phyloP scores from a whole-genome alignment of 257 asterid genomes.

The Leptodermis oblonga region DNA sequence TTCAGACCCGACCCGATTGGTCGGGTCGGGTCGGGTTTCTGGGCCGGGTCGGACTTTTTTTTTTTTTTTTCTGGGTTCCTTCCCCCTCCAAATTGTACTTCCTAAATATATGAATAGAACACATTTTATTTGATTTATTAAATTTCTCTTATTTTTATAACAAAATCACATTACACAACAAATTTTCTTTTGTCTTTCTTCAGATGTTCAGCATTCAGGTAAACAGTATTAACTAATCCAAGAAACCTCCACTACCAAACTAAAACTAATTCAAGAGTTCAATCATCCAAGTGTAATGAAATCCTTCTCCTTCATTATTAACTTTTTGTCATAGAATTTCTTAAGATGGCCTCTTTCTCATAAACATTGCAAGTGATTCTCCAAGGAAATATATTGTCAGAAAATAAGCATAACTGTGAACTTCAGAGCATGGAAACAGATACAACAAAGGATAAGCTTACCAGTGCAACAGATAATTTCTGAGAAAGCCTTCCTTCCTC shows the following conservation, averaged over 20 bases:
- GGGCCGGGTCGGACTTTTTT: too few species aligned
- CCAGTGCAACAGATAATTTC: constrained; percentile 57
- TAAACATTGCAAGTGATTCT: too few species aligned
- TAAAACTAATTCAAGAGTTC: neutral
- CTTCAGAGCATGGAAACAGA: neutral
- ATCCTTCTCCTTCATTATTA: neutral
- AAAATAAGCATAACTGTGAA: neutral
- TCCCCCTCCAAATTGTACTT: too few species aligned
- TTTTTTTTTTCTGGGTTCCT: too few species aligned
- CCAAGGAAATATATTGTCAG: neutral
- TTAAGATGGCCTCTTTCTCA: neutral
- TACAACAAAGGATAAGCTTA: constrained; percentile 29
- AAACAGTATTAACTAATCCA: too few species aligned
- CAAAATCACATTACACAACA: too few species aligned
- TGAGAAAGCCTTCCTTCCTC: constrained; percentile 31
- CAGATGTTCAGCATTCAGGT: neutral
- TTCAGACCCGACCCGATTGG: too few species aligned
- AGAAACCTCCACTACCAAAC: neutral
- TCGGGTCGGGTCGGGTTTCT: too few species aligned
- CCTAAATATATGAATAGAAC: too few species aligned
- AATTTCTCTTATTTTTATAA: too few species aligned
- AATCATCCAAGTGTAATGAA: neutral
- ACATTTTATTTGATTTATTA: too few species aligned
- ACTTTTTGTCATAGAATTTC: neutral
- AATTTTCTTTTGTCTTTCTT: neutral